These are phyloP conservation scores for Urostyla sp. DNA, from an alignment of 73 alveolate species.

Conservation along the genomic window DNA sequence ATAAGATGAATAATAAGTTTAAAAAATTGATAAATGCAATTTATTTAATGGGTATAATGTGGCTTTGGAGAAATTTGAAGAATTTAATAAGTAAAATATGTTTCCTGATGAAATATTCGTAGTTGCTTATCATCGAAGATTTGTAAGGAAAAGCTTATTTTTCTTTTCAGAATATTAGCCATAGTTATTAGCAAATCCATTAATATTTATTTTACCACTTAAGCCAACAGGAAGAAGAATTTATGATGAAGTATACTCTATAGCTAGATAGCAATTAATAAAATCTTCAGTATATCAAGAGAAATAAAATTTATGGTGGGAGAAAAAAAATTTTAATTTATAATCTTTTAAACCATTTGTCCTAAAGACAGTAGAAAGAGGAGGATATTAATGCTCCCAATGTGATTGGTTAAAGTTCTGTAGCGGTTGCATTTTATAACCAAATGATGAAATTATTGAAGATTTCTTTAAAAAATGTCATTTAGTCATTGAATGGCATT, in stretches of 20 bases:
- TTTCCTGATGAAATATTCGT: constrained; percentile 47
- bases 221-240: constrained; percentile 44
- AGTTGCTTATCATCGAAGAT: constrained; percentile 30
- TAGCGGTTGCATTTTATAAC: constrained; percentile 43
- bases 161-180: constrained; percentile 34
- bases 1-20: not conserved
- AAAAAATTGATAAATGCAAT: constrained; percentile 26
- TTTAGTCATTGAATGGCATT: constrained; percentile 61
- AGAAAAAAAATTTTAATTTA: constrained; percentile 16
- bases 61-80: constrained; percentile 4
- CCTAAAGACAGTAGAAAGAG: constrained; percentile 42
- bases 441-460: constrained; percentile 5
- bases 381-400: constrained; percentile 24
- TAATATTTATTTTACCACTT: constrained; percentile 26
- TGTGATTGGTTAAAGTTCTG: constrained; percentile 55
- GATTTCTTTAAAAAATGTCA: constrained; percentile 13
- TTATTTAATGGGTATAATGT: constrained; percentile 12
- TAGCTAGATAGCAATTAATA: constrained; percentile 43
- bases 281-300: constrained; percentile 4
- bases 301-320: constrained; percentile 61
- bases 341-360: constrained; percentile 49
- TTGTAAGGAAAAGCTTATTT: constrained; percentile 6
- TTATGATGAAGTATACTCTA: constrained; percentile 59
- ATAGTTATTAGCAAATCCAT: constrained; percentile 24
- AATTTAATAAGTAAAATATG: not conserved